Conservation (phyloP, 768 basidiomycete species). For the Kwoniella mangroviensis region DNA sequence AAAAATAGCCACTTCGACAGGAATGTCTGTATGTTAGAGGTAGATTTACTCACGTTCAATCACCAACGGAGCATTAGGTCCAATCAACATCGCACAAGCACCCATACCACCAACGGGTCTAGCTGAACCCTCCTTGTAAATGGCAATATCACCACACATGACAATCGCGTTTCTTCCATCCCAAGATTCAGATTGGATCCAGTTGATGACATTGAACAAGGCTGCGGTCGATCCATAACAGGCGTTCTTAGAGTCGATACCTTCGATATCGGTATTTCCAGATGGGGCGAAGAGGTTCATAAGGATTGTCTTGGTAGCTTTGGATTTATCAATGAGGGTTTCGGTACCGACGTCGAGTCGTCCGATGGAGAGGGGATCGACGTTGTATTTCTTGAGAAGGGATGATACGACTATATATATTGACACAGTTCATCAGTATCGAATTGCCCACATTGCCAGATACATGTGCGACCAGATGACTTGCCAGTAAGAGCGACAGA, state of each 20-base stretch:
- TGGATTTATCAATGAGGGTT: conserved; percentile 99
- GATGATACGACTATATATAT: conserved; percentile 72
- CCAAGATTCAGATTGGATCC: conserved; percentile 95
- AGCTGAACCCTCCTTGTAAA: conserved; percentile 94
- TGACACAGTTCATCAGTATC: too few relatives aligned
- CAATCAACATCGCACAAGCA: conserved; percentile 90
- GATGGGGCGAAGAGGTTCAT: conserved; percentile 96
- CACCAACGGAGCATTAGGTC: conserved; percentile 91
- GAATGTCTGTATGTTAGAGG: neutral
- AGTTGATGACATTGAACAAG: conserved; percentile 97
- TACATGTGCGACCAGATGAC: conserved; percentile 42
- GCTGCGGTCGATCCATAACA: conserved; percentile 99
- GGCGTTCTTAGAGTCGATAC: conserved; percentile 98
- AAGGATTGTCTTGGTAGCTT: conserved; percentile 95
- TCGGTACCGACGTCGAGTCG: conserved; percentile 98
- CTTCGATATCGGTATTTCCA: conserved; percentile 96
- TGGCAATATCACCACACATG: conserved; percentile 94
- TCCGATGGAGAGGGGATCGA: conserved; percentile 95
- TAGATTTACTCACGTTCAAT: conserved; percentile 79
- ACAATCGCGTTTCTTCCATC: conserved; percentile 97
- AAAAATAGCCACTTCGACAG: neutral
- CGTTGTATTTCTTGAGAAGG: conserved; percentile 89
- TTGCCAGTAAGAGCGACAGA: conserved; percentile 91
- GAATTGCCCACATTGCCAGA: too few relatives aligned
- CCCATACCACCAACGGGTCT: conserved; percentile 97